A percentile compares a stretch with the other conserved stretches of the same genome.
phyloP scores from a whole-genome alignment of 2,329 filamentous ascomycete genomes.

The Arthrobotrys megalospora region DNA sequence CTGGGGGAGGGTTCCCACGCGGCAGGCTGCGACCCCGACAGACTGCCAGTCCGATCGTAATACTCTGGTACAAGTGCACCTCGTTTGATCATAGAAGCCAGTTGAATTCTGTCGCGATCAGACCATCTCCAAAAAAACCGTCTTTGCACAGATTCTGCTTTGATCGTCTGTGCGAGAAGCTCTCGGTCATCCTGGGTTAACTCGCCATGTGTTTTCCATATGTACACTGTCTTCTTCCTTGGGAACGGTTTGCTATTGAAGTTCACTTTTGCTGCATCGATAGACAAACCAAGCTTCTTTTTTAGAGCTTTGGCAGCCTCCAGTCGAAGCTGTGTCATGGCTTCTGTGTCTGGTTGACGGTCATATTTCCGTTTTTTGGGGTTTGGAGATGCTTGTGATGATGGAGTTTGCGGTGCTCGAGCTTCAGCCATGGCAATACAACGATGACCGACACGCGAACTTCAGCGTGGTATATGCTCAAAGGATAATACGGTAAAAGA shows the following conservation, averaged over 20 bases:
- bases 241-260: constrained; percentile 38
- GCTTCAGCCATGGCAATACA: neutral
- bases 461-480: neutral
- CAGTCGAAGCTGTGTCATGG: constrained; percentile 1
- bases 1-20: neutral
- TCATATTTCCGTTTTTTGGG: constrained; percentile 28
- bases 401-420: neutral
- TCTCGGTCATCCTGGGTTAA: neutral
- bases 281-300: constrained; percentile 11
- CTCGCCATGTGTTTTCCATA: constrained; percentile 18
- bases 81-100: constrained; percentile 16
- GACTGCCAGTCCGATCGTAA: neutral
- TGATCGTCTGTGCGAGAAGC: constrained; percentile 11
- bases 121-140: constrained; percentile 27
- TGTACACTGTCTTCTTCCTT: constrained; percentile 29
- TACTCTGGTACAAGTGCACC: constrained; percentile 15
- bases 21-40: neutral
- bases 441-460: too few relatives aligned
- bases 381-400: neutral
- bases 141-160: neutral
- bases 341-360: neutral
- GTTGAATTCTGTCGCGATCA: neutral
- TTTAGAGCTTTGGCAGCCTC: constrained; percentile 11
- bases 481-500: neutral
- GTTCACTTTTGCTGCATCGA: constrained; percentile 1